Base-by-base conservation (phyloP, 306 rosid species). In the Cucumis cinereus region DNA sequence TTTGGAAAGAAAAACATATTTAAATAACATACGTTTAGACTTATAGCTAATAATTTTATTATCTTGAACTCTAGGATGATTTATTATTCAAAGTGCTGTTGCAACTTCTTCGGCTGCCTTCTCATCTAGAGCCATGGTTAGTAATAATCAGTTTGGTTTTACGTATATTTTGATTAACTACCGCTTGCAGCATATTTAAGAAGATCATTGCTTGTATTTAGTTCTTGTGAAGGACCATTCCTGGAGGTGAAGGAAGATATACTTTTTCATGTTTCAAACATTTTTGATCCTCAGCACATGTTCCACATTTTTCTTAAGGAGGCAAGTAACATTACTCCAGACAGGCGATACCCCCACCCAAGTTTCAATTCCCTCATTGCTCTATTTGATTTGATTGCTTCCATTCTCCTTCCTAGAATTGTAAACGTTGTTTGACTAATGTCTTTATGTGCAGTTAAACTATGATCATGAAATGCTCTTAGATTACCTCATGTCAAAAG, bases 401-500 rank as follows among this genome's bases (percentile, higher is more conserved):
- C 38, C 15, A 69, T 69, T 69, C 20, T 43, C 35, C 54, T 68
- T 68, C 74, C 38, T 69, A 22, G 20, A 43, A 28, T 74, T 26
- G 17, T 20, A 52, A 47, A 45, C 14, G 28, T 73, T 66, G 74
- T 36, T 75, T 73, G 20, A 14, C 54, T 82, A 63, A 77, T 79
- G 60, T 62, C 43, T 68, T 47, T 60, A 58, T 81, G 78, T 83
- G 85, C 94, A 93, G 98, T 87, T 93, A 86, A 91, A 84, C 83
- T 93, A 93, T 81, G 98, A 93, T 78, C 98, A 91, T 75, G 91
- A 87, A 79, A 90, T 93, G 85, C 94, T 93, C 79, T 89, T 93
- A 80, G 97, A 91, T 81, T 93, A 91, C 82, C 98, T 91, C 82
- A 90, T 93, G 77, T 90, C 97, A 4, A 93, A 90, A 81, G 92